These are phyloP conservation scores for Willaertia magna DNA, from an alignment of 208 protist genomes.

Conservation along the genomic window DNA sequence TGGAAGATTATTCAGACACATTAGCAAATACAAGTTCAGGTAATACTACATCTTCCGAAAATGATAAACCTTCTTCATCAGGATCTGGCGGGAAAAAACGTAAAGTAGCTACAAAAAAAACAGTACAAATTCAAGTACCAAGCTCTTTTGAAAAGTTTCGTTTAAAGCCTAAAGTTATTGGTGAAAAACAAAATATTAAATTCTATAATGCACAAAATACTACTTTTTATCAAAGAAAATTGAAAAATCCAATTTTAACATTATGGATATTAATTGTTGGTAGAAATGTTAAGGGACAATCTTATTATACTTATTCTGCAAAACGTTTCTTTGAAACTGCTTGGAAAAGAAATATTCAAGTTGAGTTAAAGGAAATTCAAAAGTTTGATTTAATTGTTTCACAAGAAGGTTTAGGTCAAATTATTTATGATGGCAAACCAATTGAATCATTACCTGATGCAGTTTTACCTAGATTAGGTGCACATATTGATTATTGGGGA, in stretches of 20 bases:
- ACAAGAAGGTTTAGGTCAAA: not conserved
- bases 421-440: not conserved
- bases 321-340: not conserved
- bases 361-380: not conserved
- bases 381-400: not conserved
- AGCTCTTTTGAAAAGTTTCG: not conserved
- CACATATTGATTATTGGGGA: slow-evolving; percentile 21
- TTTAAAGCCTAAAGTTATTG: not conserved
- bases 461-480: not conserved
- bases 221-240: not conserved
- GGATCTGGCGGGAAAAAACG: too few relatives aligned
- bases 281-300: not conserved
- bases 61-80: too few relatives aligned
- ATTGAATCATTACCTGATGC: not conserved
- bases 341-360: not conserved
- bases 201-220: not conserved
- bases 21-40: too few relatives aligned
- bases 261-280: not conserved
- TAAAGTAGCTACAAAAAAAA: too few relatives aligned
- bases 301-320: not conserved
- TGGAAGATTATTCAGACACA: too few relatives aligned
- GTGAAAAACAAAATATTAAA: not conserved
- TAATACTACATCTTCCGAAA: too few relatives aligned
- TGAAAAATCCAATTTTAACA: not conserved
- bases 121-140: not conserved